Evolutionary conservation across 2,329 filamentous ascomycete genomes (phyloP).

Genomic region (Dactylellina parvicollis): DNA sequence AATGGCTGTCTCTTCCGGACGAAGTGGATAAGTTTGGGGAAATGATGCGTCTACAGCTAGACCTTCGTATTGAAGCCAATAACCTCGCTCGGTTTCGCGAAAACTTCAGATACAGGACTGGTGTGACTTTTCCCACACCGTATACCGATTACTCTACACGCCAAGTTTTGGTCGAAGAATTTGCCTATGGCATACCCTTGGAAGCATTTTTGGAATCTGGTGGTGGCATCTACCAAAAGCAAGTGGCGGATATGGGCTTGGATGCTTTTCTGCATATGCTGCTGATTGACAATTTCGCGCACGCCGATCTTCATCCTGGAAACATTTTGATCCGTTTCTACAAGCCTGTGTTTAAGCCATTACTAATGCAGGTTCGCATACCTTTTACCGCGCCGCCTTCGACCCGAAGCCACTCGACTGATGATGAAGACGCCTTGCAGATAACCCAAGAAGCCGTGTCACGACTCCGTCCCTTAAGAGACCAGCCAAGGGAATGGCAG

Average conservation of each 20-base stretch:
- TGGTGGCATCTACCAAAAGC: conserved; percentile 89
- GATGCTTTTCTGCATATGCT: conserved; percentile 97
- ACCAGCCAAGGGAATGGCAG: conserved; percentile 76
- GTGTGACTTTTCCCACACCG: conserved; percentile 96
- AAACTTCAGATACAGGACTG: conserved; percentile 87
- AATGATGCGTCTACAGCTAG: conserved; percentile 98
- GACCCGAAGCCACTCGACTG: conserved; percentile 44
- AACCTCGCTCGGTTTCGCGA: conserved; percentile 88
- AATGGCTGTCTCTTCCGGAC: conserved; percentile 95
- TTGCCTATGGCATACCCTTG: conserved; percentile 90
- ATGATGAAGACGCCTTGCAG: conserved; percentile 69
- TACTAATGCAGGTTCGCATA: conserved; percentile 68
- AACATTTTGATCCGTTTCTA: conserved; percentile 99
- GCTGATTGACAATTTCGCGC: conserved; percentile 95
- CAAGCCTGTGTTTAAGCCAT: conserved; percentile 74
- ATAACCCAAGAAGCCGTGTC: conserved; percentile 88
- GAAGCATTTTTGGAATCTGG: conserved; percentile 90
- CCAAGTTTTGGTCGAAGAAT: conserved; percentile 93
- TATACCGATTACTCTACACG: conserved; percentile 92
- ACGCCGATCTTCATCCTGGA: conserved; percentile 93
- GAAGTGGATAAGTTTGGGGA: conserved; percentile 93
- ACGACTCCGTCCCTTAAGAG: conserved; percentile 77
- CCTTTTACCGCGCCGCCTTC: conserved; percentile 33
- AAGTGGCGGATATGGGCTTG: conserved; percentile 92
- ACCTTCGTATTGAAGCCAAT: conserved; percentile 91